Conservation (phyloP, 2,329 filamentous ascomycete genomes). For the Westerdykella sp. region DNA sequence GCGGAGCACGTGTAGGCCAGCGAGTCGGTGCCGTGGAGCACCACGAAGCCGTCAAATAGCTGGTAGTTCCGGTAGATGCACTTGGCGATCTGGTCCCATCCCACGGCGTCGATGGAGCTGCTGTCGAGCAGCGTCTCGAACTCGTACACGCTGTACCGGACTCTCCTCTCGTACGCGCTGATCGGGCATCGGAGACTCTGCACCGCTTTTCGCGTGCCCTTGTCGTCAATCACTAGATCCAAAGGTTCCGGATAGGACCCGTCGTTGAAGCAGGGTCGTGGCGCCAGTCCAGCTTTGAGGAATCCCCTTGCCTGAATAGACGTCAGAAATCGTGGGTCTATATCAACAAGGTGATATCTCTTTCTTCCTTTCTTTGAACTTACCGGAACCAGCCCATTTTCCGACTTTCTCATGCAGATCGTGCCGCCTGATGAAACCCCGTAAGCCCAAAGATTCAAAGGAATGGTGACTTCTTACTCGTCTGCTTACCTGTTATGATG, state of each 20-base stretch:
- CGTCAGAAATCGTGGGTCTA: background rate
- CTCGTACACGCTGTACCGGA: constrained; percentile 78
- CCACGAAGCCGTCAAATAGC: constrained; percentile 83
- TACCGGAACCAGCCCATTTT: constrained; percentile 73
- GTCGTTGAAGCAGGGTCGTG: constrained; percentile 81
- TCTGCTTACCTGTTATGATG: constrained; percentile 71
- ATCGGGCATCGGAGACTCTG: constrained; percentile 71
- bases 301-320: constrained; percentile 54
- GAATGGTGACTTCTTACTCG: background rate
- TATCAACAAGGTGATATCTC: background rate
- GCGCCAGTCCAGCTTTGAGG: constrained; percentile 73
- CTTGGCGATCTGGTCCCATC: constrained; percentile 78
- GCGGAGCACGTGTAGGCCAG: constrained; percentile 83
- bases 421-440: constrained; percentile 50
- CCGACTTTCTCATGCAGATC: constrained; percentile 84
- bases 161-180: constrained; percentile 71
- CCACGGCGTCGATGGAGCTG: constrained; percentile 77
- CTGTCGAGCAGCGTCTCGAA: constrained; percentile 82
- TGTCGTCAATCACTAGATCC: constrained; percentile 50
- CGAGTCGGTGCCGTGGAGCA: constrained; percentile 86
- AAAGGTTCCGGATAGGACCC: constrained; percentile 52
- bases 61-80: constrained; percentile 81
- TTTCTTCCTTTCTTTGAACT: constrained; percentile 1
- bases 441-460: background rate
- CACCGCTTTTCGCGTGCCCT: constrained; percentile 47